A percentile compares a stretch with the other conserved stretches of the same genome.
Conservation (phyloP, 140 eudicot genomes). For the Oenanthe javanica region DNA sequence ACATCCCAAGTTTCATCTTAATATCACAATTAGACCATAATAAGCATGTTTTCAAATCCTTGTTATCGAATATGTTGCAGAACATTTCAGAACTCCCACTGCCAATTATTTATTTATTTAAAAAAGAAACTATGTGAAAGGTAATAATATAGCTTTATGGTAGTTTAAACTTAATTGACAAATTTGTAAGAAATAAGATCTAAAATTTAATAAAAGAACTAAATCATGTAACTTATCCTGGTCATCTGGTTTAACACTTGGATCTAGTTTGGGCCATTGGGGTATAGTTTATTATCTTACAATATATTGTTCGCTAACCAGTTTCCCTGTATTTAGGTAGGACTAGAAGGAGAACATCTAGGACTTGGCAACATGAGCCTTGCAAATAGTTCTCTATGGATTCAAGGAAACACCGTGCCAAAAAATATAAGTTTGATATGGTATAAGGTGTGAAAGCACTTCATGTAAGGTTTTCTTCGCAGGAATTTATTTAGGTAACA, state of each 20-base stretch:
- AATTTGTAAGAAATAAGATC: not conserved
- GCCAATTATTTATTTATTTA: no score
- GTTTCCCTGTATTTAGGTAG: constrained; percentile 45
- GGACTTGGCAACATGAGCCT: constrained; percentile 49
- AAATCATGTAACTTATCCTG: not conserved
- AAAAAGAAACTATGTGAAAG: not conserved
- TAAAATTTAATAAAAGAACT: not conserved
- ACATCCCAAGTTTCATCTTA: constrained; percentile 53
- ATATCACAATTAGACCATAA: not conserved
- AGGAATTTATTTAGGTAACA: not conserved
- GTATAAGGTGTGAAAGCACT: constrained; percentile 50
- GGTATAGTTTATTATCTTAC: not conserved
- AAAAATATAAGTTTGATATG: constrained; percentile 35
- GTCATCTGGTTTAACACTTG: not conserved
- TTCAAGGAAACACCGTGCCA: constrained; percentile 23
- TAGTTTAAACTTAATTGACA: not conserved
- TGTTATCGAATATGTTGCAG: not conserved
- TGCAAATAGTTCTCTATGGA: constrained; percentile 70
- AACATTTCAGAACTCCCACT: not conserved
- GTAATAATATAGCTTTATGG: not conserved
- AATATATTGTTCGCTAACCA: not conserved
- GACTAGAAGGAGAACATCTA: constrained; percentile 69
- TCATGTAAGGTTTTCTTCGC: not conserved
- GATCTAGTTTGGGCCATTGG: not conserved
- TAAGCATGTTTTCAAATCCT: not conserved